phyloP scores from a whole-genome alignment of 495 filamentous ascomycete species.

The Penicillium atrosanguineum region DNA sequence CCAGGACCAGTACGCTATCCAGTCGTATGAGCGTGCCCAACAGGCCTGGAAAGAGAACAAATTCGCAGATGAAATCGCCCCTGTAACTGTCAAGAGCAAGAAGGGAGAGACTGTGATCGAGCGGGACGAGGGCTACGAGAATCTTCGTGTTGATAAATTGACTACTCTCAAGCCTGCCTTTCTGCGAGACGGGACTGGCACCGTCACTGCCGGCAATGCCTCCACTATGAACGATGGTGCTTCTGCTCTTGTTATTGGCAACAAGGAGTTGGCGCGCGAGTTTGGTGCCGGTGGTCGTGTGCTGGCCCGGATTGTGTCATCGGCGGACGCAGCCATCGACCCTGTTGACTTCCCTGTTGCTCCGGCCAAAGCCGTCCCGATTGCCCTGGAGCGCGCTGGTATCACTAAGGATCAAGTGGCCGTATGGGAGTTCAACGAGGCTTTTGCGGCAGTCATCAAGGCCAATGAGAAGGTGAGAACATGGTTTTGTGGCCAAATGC shows the following conservation, averaged over 20 bases:
- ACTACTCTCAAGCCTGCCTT: conserved; percentile 88
- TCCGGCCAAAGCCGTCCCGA: conserved; percentile 86
- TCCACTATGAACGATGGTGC: conserved; percentile 94
- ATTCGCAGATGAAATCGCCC: conserved; percentile 84
- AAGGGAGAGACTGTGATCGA: conserved; percentile 79
- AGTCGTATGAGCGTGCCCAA: conserved; percentile 83
- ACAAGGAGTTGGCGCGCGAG: conserved; percentile 69
- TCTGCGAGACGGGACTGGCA: conserved; percentile 75
- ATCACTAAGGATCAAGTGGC: conserved; percentile 86
- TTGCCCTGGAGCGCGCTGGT: conserved; percentile 84
- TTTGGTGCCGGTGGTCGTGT: conserved; percentile 72
- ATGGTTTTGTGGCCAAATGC: neutral
- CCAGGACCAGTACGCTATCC: conserved; percentile 89
- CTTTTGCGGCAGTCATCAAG: conserved; percentile 94
- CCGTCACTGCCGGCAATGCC: conserved; percentile 91
- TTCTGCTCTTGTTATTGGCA: conserved; percentile 82
- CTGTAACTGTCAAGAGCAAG: conserved; percentile 77
- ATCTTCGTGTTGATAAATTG: conserved; percentile 80
- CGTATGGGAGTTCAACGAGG: conserved; percentile 98
- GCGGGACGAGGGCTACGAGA: conserved; percentile 84
- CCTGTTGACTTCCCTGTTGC: conserved; percentile 96
- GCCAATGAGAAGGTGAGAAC: conserved; percentile 78
- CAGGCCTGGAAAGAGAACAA: conserved; percentile 76
- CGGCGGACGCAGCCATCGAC: conserved; percentile 87
- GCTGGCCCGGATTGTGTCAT: conserved; percentile 77